Evolutionary conservation across 371 early-diverging fungal species (phyloP), one percentile per base, ranked within the genome.

Genomic region (Chytridium lagenaria): DNA sequence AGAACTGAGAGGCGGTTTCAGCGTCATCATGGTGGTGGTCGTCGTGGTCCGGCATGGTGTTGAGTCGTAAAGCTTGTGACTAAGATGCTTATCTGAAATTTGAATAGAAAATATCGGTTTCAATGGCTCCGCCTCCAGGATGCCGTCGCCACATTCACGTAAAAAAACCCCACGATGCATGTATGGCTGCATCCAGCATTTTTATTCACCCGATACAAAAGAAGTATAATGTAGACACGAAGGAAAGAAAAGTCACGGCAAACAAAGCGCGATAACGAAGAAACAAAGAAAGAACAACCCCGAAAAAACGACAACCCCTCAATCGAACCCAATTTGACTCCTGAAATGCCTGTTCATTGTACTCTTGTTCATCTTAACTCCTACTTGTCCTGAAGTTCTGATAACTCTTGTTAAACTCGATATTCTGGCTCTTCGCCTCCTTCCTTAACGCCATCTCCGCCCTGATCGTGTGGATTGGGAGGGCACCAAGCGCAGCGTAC

Each of bases 1-100:
- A 77, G 72, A 82, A 82, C 72, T 82, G 76, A 15, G 80, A 80
- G 7, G 83, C 83, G 1, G 83, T 78, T 34, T 82, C 83, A 19
- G 61, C 69, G 67, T 69, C 65, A 50, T 30, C 49, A 2, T 55
- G 30, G 38, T 52, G 19, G 52, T 52, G n/a, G 55, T 52, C 26
- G 55, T 52, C 5, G 55, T 5, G 12, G n/a, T n/a, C n/a, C n/a
- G n/a, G n/a, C n/a, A 5, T 52, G 55, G 12, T 52, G 44, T 44
- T 44, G 44, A 44, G 19, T 44, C 12, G 44, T 44, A 19, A 44
- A 19, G 44, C 44, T 44, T 44, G 7, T 12, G 7, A 44, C 19
- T 44, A 44, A 44, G 19, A 44, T n/a, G n/a, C n/a, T n/a, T n/a
- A n/a, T n/a, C n/a, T n/a, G n/a, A n/a, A n/a, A n/a, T n/a, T n/a